These are phyloP conservation scores for Trametopsis cervina DNA, from an alignment of 768 basidiomycete genomes.

Conservation along the genomic window DNA sequence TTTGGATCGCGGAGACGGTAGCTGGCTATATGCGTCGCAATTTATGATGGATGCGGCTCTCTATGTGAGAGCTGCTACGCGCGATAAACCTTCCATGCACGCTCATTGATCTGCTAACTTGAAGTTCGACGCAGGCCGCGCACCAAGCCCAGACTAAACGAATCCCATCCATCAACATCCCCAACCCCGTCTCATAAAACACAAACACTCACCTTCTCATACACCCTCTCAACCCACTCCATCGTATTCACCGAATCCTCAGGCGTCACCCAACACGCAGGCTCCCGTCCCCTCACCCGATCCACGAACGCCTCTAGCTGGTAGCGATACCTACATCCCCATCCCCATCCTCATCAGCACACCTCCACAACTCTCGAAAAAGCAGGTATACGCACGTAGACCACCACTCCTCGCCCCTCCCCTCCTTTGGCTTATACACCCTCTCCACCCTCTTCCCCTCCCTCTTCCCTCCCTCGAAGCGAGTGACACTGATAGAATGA, in stretches of 20 bases:
- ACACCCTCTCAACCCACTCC: slow-evolving; percentile 51
- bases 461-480: slow-evolving; percentile 31
- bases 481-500: slow-evolving; percentile 22
- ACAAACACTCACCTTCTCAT: no score
- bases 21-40: no score
- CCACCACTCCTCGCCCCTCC: slow-evolving; percentile 48
- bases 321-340: slow-evolving; percentile 5
- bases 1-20: no score
- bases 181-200: no score
- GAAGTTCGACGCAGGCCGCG: slow-evolving; percentile 6
- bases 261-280: slow-evolving; percentile 45
- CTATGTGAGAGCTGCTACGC: no score
- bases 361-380: neutral
- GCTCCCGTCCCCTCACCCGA: slow-evolving; percentile 41
- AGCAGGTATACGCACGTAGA: slow-evolving; percentile 27
- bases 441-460: slow-evolving; percentile 26
- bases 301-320: slow-evolving; percentile 64
- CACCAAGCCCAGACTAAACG: slow-evolving; percentile 7
- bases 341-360: neutral
- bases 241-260: slow-evolving; percentile 53
- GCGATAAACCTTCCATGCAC: no score
- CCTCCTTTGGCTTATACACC: slow-evolving; percentile 11
- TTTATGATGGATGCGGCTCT: no score
- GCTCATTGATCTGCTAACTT: no score
- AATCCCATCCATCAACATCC: no score